Percentiles rank a stretch among this genome's conserved stretches.
Conservation (phyloP, 176 grass and related monocot genomes). For the Sorghum bicolor region Sorghum_bicolor_NCBIv3 NC_012871.2:45424001-45424500, state of each 20-base stretch:
- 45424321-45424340: background rate
- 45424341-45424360: conserved; percentile 3
- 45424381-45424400: conserved; percentile 1
- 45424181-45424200: background rate
- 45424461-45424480: too few relatives aligned
- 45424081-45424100: conserved; percentile 89
- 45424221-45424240: conserved; percentile 1
- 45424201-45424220: conserved; percentile 13
- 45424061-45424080: conserved; percentile 73
- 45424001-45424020: conserved; percentile 42
- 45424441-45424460: too few relatives aligned
- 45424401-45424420: too few relatives aligned
- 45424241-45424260: conserved; percentile 4
- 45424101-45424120: conserved; percentile 71
- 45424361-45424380: conserved; percentile 33
- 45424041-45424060: conserved; percentile 61
- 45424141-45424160: conserved; percentile 26
- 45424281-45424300: conserved; percentile 35
- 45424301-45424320: conserved; percentile 30
- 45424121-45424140: conserved; percentile 42
- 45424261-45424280: conserved; percentile 15
- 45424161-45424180: background rate
- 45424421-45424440: too few relatives aligned
- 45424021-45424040: conserved; percentile 75
- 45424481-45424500: too few relatives aligned